These are phyloP conservation scores for Globisporangium barbulae DNA, from an alignment of 352 stramenopile genomes.

Conservation along the genomic window DNA sequence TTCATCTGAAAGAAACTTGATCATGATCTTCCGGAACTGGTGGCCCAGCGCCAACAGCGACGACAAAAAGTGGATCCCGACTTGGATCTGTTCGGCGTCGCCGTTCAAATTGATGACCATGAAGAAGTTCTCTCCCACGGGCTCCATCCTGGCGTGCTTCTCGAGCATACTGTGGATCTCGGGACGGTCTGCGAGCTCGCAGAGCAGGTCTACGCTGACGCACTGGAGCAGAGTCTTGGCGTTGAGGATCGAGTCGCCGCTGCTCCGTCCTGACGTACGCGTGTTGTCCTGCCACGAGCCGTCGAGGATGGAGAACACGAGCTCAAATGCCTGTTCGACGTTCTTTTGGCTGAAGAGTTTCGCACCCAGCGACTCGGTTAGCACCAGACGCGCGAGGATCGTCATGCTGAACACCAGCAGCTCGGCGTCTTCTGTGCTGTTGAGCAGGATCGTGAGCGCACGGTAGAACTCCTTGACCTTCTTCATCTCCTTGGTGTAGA, in stretches of 20 bases:
- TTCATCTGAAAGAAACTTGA: conserved; percentile 47
- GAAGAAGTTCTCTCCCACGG: conserved; percentile 48
- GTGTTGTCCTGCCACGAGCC: conserved; percentile 41
- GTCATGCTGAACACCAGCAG: conserved; percentile 77
- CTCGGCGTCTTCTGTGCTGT: conserved; percentile 71
- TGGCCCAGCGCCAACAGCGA: conserved; percentile 46
- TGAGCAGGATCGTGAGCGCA: conserved; percentile 76
- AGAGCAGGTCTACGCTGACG: conserved; percentile 65
- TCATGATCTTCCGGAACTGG: conserved; percentile 59
- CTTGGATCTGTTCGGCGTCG: conserved; percentile 48
- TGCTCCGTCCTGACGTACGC: conserved; percentile 1
- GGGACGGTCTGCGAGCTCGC: conserved; percentile 51
- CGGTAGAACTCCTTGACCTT: conserved; percentile 81
- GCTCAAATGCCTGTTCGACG: conserved; percentile 63
- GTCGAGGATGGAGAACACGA: conserved; percentile 72
- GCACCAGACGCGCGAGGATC: conserved; percentile 69
- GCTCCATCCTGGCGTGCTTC: conserved; percentile 41
- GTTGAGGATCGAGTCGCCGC: conserved; percentile 29
- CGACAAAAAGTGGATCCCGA: conserved; percentile 63
- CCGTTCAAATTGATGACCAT: conserved; percentile 70
- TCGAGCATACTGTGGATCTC: conserved; percentile 58
- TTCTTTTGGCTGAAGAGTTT: conserved; percentile 86
- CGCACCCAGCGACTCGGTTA: conserved; percentile 65
- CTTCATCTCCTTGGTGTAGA: conserved; percentile 78
- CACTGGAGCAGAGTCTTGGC: conserved; percentile 42